Percentiles rank a stretch among this genome's conserved stretches.
Conservation (phyloP, 2,329 filamentous ascomycete genomes). For the Colletotrichum echinochloae region DNA sequence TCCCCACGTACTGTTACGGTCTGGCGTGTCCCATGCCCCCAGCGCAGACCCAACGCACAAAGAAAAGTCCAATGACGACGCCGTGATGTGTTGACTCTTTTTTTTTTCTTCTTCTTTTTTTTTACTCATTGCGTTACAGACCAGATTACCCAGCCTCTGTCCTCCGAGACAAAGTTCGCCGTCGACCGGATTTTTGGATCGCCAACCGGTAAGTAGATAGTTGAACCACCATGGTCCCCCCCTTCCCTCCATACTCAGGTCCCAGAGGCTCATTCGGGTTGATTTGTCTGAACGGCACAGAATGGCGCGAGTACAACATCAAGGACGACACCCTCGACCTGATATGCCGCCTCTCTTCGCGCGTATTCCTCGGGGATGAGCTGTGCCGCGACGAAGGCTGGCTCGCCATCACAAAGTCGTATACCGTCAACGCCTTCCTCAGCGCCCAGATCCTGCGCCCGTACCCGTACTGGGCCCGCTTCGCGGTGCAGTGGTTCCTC, state of each 20-base stretch:
- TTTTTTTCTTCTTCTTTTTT: no score
- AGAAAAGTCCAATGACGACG: background rate
- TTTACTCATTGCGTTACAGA: slow-evolving; percentile 1
- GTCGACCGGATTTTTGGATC: slow-evolving; percentile 23
- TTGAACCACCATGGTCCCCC: background rate
- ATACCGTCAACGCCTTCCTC: slow-evolving; percentile 31
- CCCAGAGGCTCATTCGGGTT: background rate
- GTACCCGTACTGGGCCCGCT: slow-evolving; percentile 1
- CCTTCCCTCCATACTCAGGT: background rate
- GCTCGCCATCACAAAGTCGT: slow-evolving; percentile 56
- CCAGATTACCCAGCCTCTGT: slow-evolving; percentile 35
- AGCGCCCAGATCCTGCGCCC: slow-evolving; percentile 15
- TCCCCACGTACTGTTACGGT: background rate
- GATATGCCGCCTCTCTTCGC: slow-evolving; percentile 62
- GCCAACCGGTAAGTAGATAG: slow-evolving; percentile 9
- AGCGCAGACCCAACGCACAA: slow-evolving; percentile 5
- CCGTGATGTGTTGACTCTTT: background rate
- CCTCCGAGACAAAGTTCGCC: slow-evolving; percentile 25
- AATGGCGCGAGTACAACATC: slow-evolving; percentile 30
- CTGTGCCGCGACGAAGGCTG: slow-evolving; percentile 60
- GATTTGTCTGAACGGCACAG: background rate
- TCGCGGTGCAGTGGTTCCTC: slow-evolving; percentile 2
- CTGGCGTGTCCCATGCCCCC: slow-evolving; percentile 13
- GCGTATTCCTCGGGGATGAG: slow-evolving; percentile 60
- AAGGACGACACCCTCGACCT: slow-evolving; percentile 43